Conservation (phyloP, 306 rosid species). For the Potentilla sterilis region DNA sequence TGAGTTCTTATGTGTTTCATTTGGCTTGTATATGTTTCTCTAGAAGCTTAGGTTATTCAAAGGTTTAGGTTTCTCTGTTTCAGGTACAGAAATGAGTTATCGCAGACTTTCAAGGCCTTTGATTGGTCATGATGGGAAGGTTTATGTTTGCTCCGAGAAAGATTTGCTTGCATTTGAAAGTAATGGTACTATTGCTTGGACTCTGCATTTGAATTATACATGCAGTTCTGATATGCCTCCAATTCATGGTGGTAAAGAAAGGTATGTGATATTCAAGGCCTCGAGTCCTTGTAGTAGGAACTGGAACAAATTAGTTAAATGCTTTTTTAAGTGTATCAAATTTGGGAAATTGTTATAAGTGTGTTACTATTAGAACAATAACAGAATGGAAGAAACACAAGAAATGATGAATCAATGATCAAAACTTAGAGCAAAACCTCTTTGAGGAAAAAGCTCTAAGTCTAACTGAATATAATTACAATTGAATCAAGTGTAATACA, state of each 20-base stretch:
- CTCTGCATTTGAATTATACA: slow-evolving; percentile 45
- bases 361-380: too few relatives aligned
- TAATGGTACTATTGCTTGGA: slow-evolving; percentile 68
- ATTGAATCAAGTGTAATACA: too few relatives aligned
- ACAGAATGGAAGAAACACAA: too few relatives aligned
- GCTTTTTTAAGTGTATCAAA: neutral
- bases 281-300: neutral
- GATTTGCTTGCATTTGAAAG: slow-evolving; percentile 56
- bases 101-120: slow-evolving; percentile 57
- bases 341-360: neutral
- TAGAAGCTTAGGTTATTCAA: neutral
- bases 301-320: neutral
- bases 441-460: too few relatives aligned
- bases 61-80: neutral
- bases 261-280: slow-evolving; percentile 31
- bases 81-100: slow-evolving; percentile 21
- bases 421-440: too few relatives aligned
- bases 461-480: too few relatives aligned
- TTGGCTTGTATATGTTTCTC: neutral
- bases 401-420: too few relatives aligned
- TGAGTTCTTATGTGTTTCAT: neutral
- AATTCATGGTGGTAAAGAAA: slow-evolving; percentile 52
- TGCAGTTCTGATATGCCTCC: slow-evolving; percentile 49
- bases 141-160: slow-evolving; percentile 53
- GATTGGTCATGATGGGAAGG: slow-evolving; percentile 53